These are phyloP conservation scores for Arthrinium puccinioides DNA, from an alignment of 2,329 filamentous ascomycete species.

Conservation along the genomic window DNA sequence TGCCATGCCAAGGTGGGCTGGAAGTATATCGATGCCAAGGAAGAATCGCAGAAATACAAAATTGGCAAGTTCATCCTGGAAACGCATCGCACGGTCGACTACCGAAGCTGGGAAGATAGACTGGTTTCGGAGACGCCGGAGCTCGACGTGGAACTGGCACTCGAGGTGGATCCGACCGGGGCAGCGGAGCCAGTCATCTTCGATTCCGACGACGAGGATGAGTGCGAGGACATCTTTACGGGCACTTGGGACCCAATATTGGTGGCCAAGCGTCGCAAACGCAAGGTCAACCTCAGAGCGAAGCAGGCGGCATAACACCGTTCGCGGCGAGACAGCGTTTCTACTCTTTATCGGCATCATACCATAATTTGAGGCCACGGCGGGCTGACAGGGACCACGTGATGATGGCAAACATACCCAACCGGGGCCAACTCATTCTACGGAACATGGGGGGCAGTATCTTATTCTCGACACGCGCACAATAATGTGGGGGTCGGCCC, in stretches of 20 bases:
- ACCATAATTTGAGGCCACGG: too few relatives aligned
- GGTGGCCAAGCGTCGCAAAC: slow-evolving; percentile 38
- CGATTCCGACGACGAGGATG: slow-evolving; percentile 58
- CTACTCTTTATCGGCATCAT: too few relatives aligned
- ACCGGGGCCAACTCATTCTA: too few relatives aligned
- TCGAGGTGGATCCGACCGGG: slow-evolving; percentile 3
- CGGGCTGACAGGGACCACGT: too few relatives aligned
- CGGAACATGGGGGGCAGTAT: too few relatives aligned
- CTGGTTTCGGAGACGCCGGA: slow-evolving; percentile 13
- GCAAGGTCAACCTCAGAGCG: too few relatives aligned
- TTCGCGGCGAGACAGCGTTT: too few relatives aligned
- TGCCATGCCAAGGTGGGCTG: slow-evolving; percentile 55
- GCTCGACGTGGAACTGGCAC: slow-evolving; percentile 11
- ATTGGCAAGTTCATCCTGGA: slow-evolving; percentile 63
- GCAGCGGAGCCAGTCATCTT: slow-evolving; percentile 37
- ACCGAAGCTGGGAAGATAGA: slow-evolving; percentile 46
- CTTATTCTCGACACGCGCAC: too few relatives aligned
- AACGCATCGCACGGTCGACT: slow-evolving; percentile 46
- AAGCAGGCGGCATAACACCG: too few relatives aligned
- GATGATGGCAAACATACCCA: too few relatives aligned
- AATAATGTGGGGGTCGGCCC: too few relatives aligned
- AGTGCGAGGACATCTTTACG: slow-evolving; percentile 59
- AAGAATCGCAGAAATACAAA: slow-evolving; percentile 56
- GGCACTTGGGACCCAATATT: slow-evolving; percentile 52
- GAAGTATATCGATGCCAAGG: slow-evolving; percentile 60